These are phyloP conservation scores for Blumeriella jaapii DNA, from an alignment of 2,329 filamentous ascomycete species.

Conservation along the genomic window DNA sequence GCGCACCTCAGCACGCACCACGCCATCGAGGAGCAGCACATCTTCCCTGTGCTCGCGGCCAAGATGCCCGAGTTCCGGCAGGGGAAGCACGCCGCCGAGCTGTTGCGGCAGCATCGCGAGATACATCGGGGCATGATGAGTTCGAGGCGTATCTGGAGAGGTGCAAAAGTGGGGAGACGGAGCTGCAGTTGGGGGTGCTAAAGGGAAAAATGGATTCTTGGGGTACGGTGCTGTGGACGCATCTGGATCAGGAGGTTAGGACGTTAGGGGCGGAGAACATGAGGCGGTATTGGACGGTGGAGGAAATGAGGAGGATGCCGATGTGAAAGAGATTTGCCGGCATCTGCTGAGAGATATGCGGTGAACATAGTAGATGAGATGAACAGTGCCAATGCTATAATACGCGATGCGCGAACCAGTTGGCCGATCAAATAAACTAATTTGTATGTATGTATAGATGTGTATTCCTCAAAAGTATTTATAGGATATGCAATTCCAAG, in stretches of 20 bases:
- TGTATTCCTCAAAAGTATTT: too few species aligned
- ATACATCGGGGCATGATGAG: slow-evolving; percentile 65
- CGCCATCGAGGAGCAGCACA: slow-evolving; percentile 66
- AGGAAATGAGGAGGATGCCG: slow-evolving; percentile 61
- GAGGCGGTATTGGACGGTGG: slow-evolving; percentile 66
- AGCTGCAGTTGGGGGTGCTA: slow-evolving; percentile 46
- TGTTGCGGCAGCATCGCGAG: slow-evolving; percentile 62
- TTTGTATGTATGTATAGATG: too few species aligned
- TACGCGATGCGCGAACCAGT: too few species aligned
- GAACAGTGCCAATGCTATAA: too few species aligned
- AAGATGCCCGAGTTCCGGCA: slow-evolving; percentile 67
- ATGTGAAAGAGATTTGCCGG: slow-evolving; percentile 40
- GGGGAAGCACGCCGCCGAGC: slow-evolving; percentile 40
- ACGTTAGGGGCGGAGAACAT: slow-evolving; percentile 77
- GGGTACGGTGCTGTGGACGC: slow-evolving; percentile 67
- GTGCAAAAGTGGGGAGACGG: slow-evolving; percentile 51
- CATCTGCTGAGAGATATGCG: too few species aligned
- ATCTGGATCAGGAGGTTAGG: slow-evolving; percentile 75
- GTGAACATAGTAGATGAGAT: too few species aligned
- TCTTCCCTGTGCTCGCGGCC: slow-evolving; percentile 67
- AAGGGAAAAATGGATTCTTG: slow-evolving; percentile 66
- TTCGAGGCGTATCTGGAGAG: slow-evolving; percentile 53
- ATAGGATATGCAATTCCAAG: too few species aligned
- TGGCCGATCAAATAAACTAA: too few species aligned
- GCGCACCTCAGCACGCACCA: slow-evolving; percentile 66